These are phyloP conservation scores for Apium graveolens DNA, from an alignment of 129 eudicot species.

Conservation along the genomic window DNA sequence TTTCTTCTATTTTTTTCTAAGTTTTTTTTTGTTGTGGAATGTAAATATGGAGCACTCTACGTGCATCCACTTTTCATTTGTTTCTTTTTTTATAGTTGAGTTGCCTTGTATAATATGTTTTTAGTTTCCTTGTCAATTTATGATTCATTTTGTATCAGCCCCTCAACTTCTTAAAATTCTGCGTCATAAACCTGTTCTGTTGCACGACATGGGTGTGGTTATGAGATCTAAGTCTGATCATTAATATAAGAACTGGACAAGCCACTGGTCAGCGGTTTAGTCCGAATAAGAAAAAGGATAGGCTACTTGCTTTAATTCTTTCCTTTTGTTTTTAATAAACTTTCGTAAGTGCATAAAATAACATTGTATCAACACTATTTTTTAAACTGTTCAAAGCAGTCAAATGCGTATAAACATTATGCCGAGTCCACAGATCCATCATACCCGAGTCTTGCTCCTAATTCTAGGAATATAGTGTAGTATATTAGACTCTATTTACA, in stretches of 20 bases:
- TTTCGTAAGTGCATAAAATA: background rate
- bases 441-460: background rate
- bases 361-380: background rate
- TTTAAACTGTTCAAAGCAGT: background rate
- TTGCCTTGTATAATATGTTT: background rate
- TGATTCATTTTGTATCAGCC: background rate
- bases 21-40: background rate
- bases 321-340: background rate
- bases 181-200: background rate
- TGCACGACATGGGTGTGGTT: background rate
- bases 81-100: background rate
- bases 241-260: background rate
- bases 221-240: background rate
- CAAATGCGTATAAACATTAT: background rate
- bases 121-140: background rate
- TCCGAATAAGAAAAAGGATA: background rate
- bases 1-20: background rate
- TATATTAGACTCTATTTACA: background rate
- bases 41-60: background rate
- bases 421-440: background rate
- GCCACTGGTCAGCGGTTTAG: background rate
- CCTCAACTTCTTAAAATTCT: background rate
- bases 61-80: background rate
- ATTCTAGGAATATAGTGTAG: background rate
- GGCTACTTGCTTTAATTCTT: background rate